These are phyloP conservation scores for Prunus campanulata DNA, from an alignment of 306 rosid species.

Conservation along the genomic window DNA sequence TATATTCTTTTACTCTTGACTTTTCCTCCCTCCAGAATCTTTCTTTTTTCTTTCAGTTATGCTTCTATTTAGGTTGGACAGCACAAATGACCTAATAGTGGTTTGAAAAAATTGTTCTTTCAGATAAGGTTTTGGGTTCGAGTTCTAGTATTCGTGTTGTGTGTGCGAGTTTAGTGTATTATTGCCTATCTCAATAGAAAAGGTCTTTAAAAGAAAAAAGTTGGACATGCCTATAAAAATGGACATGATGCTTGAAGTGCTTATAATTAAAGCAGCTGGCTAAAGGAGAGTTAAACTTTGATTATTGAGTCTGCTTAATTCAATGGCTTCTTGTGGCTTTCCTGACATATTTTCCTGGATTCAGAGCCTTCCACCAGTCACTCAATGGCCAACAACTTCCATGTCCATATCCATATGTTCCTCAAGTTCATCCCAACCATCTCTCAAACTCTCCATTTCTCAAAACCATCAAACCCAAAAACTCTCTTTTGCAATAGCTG, in stretches of 20 bases:
- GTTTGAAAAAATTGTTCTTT: no score
- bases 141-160: fast-evolving
- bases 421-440: conserved; percentile 58
- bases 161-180: no score
- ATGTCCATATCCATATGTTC: conserved; percentile 48
- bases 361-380: conserved; percentile 68
- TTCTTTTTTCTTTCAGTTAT: conserved; percentile 4
- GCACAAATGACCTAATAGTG: no score
- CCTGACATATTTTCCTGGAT: conserved; percentile 75
- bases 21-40: conserved; percentile 40
- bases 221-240: conserved; percentile 14
- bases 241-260: neutral
- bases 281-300: neutral
- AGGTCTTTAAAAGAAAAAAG: fast-evolving
- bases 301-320: conserved; percentile 12
- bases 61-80: conserved; percentile 20
- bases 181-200: fast-evolving
- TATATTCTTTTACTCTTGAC: conserved; percentile 35
- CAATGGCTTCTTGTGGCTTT: conserved; percentile 55
- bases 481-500: conserved; percentile 50
- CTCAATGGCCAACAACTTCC: conserved; percentile 61
- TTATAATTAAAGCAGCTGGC: neutral
- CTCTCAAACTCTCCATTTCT: conserved; percentile 61
- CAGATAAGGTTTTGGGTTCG: fast-evolving
- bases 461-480: conserved; percentile 40